Conservation (phyloP, 106 monocot species). For the Dioscorea dumetorum region DNA sequence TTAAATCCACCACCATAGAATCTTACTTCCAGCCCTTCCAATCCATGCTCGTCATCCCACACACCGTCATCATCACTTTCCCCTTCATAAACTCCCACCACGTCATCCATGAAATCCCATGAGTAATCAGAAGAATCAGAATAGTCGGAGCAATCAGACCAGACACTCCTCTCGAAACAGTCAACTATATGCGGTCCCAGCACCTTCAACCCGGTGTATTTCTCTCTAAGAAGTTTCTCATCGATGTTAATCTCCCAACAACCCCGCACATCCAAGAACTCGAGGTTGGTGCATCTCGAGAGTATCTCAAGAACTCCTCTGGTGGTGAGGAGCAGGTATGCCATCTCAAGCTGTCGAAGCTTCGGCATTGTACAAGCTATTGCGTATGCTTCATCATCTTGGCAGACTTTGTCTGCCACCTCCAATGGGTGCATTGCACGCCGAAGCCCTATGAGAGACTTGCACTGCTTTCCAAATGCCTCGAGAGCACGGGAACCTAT, state of each 20-base stretch:
- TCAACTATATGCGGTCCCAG: slow-evolving; percentile 65
- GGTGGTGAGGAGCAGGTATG: slow-evolving; percentile 58
- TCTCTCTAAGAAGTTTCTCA: slow-evolving; percentile 57
- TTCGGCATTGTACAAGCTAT: slow-evolving; percentile 73
- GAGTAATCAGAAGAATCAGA: slow-evolving; percentile 65
- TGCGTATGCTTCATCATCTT: slow-evolving; percentile 84
- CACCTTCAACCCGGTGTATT: slow-evolving; percentile 37
- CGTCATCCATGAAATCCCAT: slow-evolving; percentile 73
- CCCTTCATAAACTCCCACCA: slow-evolving; percentile 23
- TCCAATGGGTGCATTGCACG: slow-evolving; percentile 75
- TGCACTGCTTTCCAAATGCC: slow-evolving; percentile 73
- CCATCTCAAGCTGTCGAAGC: slow-evolving; percentile 71
- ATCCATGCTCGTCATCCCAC: slow-evolving; percentile 55
- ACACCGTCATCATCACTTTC: slow-evolving; percentile 41
- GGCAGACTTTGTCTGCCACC: slow-evolving; percentile 54
- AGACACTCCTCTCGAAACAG: slow-evolving; percentile 51
- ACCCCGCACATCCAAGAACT: slow-evolving; percentile 67
- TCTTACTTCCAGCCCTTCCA: slow-evolving; percentile 67
- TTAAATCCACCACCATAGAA: slow-evolving; percentile 68
- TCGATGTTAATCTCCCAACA: slow-evolving; percentile 91
- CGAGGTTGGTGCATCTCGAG: slow-evolving; percentile 53
- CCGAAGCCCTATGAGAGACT: slow-evolving; percentile 40
- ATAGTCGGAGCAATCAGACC: slow-evolving; percentile 69
- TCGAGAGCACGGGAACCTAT: slow-evolving; percentile 63
- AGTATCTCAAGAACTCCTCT: slow-evolving; percentile 65